phyloP scores from a whole-genome alignment of 345 rosid genomes.

The Garcia nutans region DNA sequence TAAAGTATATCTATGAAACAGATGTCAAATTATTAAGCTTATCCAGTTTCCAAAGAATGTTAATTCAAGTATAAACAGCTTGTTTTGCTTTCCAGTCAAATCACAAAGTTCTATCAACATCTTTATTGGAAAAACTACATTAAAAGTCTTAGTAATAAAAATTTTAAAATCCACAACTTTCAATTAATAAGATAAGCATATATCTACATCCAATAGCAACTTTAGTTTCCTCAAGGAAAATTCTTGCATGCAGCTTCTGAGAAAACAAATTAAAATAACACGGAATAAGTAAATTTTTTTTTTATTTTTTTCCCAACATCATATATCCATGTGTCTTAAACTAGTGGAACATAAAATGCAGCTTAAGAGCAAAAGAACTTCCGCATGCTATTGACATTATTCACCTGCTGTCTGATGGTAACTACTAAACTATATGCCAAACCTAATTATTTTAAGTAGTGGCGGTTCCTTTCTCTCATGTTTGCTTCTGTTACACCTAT shows the following conservation, averaged over 20 bases:
- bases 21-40: neutral
- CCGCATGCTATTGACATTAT: constrained; percentile 1
- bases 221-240: too few species aligned
- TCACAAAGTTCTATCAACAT: neutral
- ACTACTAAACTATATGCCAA: neutral
- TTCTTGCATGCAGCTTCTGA: too few species aligned
- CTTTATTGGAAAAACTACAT: neutral
- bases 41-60: neutral
- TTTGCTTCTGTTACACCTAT: neutral
- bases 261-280: too few species aligned
- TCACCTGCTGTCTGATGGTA: neutral
- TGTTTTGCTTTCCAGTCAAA: neutral
- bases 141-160: neutral
- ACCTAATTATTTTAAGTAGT: neutral
- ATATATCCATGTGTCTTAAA: neutral
- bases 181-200: neutral
- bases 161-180: neutral
- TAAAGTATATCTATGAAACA: neutral
- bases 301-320: too few species aligned
- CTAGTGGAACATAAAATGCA: neutral
- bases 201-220: too few species aligned
- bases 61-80: neutral
- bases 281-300: too few species aligned
- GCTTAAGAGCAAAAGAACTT: neutral
- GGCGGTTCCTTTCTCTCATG: neutral